These are phyloP conservation scores for Hypoxylon rubiginosum DNA, from an alignment of 2,329 filamentous ascomycete species.

Conservation along the genomic window DNA sequence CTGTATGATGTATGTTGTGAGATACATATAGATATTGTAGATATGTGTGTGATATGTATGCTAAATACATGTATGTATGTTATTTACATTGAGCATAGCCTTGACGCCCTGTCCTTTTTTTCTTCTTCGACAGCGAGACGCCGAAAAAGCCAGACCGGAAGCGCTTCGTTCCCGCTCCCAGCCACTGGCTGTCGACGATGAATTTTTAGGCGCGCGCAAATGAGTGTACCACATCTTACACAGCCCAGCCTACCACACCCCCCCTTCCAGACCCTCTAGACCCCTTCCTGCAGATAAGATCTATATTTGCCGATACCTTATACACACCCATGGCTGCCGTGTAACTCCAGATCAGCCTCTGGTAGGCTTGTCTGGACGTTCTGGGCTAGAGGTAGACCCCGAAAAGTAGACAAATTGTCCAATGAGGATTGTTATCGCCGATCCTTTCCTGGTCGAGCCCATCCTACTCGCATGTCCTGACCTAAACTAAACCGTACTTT, in stretches of 20 bases:
- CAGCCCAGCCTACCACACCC: conserved; percentile 24
- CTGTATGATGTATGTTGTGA: background rate
- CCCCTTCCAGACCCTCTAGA: background rate
- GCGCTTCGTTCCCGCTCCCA: conserved; percentile 5
- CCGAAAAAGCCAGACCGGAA: conserved; percentile 14
- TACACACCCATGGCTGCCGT: conserved; percentile 29
- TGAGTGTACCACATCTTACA: conserved; percentile 31
- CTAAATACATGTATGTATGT: conserved; percentile 1
- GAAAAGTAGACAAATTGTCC: conserved; percentile 39
- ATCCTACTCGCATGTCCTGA: conserved; percentile 30
- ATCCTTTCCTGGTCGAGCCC: conserved; percentile 29
- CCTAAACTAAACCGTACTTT: background rate
- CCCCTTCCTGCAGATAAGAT: conserved; percentile 28
- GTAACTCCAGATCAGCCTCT: conserved; percentile 28
- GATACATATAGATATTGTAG: conserved; percentile 1
- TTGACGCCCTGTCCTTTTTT: conserved; percentile 4
- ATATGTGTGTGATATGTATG: conserved; percentile 4
- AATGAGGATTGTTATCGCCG: conserved; percentile 36
- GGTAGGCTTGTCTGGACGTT: conserved; percentile 23
- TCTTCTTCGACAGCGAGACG: conserved; percentile 27
- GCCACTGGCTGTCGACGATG: conserved; percentile 18
- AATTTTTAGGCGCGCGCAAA: conserved; percentile 45
- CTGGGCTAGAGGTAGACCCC: conserved; percentile 29
- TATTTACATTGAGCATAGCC: conserved; percentile 3
- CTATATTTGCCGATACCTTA: conserved; percentile 39